Percentiles rank a stretch among this genome's conserved stretches.
These are phyloP conservation scores for Mrakia blollopis DNA, from an alignment of 768 basidiomycete genomes.

Conservation along the genomic window DNA sequence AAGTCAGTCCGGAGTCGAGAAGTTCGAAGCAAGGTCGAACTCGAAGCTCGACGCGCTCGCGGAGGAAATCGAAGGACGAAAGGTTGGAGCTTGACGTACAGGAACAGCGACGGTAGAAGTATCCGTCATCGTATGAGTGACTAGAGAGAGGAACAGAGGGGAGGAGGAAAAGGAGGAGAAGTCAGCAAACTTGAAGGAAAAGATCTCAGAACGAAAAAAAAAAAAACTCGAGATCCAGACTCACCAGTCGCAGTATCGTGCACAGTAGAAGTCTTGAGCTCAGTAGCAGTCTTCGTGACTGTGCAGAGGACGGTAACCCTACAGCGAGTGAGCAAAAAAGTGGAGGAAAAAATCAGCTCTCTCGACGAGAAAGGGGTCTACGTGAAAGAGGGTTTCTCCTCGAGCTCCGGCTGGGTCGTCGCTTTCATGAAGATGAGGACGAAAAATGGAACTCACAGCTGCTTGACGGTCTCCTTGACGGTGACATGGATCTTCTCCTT, in stretches of 20 bases:
- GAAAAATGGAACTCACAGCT: background rate
- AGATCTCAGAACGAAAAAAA: background rate
- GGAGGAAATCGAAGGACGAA: background rate
- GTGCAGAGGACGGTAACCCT: background rate
- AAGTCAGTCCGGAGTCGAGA: background rate
- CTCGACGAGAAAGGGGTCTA: background rate
- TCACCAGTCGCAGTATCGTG: background rate
- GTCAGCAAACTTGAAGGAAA: background rate
- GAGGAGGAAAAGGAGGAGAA: background rate
- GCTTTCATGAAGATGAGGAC: no score
- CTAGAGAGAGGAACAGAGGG: background rate
- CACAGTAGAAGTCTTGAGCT: background rate
- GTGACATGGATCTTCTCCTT: conserved; percentile 13
- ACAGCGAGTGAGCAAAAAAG: background rate
- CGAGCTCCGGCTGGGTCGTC: no score
- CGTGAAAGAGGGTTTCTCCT: no score
- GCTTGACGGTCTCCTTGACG: conserved; percentile 4
- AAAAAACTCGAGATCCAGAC: background rate
- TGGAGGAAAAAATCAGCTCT: background rate
- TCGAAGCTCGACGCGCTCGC: background rate
- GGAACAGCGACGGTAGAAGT: conserved; percentile 6
- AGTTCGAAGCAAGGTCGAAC: background rate
- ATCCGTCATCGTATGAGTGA: background rate
- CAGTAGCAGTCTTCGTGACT: background rate
- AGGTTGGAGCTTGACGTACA: background rate